Evolutionary conservation across 2,329 filamentous ascomycete genomes (phyloP).

Genomic region (Penicillium psychrosexuale): DNA sequence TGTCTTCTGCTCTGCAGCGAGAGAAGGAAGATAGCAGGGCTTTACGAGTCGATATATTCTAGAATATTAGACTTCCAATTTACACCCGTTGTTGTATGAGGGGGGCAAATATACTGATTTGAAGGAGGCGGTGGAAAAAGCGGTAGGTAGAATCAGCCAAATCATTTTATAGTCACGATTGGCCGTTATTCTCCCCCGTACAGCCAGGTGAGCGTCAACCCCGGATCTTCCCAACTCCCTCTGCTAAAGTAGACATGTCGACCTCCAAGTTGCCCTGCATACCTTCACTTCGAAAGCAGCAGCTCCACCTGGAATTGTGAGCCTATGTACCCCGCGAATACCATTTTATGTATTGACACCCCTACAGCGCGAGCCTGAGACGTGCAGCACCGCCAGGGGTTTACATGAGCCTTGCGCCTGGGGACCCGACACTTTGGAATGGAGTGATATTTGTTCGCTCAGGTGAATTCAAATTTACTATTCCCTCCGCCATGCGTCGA

Average conservation of each 20-base stretch:
- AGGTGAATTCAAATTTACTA: conserved; percentile 53
- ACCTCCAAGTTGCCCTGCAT: conserved; percentile 39
- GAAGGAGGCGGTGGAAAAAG: no score
- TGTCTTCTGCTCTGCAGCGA: no score
- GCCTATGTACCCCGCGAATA: conserved; percentile 28
- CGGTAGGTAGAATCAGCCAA: no score
- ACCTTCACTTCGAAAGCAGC: conserved; percentile 65
- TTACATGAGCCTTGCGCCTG: conserved; percentile 79
- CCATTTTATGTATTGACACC: conserved; percentile 1
- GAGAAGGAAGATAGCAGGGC: no score
- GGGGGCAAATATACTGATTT: no score
- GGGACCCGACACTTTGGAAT: conserved; percentile 77
- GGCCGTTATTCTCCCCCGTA: no score
- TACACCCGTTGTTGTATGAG: no score
- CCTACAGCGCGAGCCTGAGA: conserved; percentile 69
- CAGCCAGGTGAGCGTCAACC: neutral
- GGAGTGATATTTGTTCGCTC: conserved; percentile 89
- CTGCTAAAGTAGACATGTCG: conserved; percentile 28
- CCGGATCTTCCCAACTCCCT: neutral
- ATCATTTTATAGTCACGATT: no score
- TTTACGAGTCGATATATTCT: no score
- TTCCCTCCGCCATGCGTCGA: neutral
- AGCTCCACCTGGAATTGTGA: conserved; percentile 79
- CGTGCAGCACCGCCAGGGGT: conserved; percentile 80
- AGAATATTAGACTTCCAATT: no score